Base-by-base conservation (phyloP, 306 rosid species). In the Canavalia gladiata region DNA sequence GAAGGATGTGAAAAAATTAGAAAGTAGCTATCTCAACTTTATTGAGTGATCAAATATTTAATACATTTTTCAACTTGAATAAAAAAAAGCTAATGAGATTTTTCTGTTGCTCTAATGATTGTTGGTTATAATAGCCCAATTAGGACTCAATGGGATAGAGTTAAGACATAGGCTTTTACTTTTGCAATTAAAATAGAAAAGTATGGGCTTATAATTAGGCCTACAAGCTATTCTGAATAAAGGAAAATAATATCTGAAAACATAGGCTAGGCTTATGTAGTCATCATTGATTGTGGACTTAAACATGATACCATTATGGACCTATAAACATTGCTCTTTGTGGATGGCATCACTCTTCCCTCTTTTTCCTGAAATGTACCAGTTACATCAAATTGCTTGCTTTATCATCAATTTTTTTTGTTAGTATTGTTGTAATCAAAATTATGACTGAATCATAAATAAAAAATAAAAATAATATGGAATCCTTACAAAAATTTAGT, bases 131-230 rank as follows among this genome's bases (percentile, higher is more conserved):
- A 49, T 49, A 47, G 57, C 4, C 42, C 41, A 30, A 29, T 49
- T 68, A 43, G 46, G 12, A 25, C 7, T 41, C 30, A 49, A 47
- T 37, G 58, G 77, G 65, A 64, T 77, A 51, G 80, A 68, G 72
- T 77, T 43, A 64, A 54, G 39, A 68, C 31, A 7, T 83, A 78
- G 82, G 68, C 73, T 59, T 59, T 31, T 49, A 4, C 12, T 7
- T 49, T 39, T 5, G 4, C 42, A 72, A 47, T 68, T 35, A 7
- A 54, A 56, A 6, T 54, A n/a, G 76, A n/a, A 12, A 18, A 10
- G 49, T 34, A 35, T 72, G 83, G 83, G 76, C 63, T 72, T 78
- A 56, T 78, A 43, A 78, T 56, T 83, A 72, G 80, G 58, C 58
- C 86, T 83, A 78, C 46, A 77, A 42, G 55, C 79, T 70, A 82